A percentile compares a stretch with the other conserved stretches of the same genome.
Conservation (phyloP, 2,329 filamentous ascomycete genomes). For the Fonsecaea multimorphosa region DNA sequence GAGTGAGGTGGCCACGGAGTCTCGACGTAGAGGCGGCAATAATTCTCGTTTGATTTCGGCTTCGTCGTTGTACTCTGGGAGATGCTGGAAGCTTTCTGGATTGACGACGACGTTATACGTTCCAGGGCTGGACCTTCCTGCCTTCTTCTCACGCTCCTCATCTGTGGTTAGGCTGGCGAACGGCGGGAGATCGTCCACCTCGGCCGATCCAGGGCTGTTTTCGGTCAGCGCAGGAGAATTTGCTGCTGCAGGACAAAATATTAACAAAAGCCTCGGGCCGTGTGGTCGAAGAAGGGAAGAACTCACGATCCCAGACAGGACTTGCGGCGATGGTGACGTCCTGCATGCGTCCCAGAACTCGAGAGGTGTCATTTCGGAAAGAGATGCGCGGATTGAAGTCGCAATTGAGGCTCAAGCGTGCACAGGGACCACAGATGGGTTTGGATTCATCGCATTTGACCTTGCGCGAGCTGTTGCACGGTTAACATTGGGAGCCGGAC, state of each 20-base stretch:
- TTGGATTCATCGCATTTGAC: constrained; percentile 65
- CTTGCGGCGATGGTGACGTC: constrained; percentile 60
- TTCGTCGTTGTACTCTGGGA: constrained; percentile 58
- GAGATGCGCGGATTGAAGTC: constrained; percentile 64
- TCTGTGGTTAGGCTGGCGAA: constrained; percentile 62
- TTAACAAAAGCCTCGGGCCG: constrained; percentile 29
- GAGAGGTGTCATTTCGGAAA: constrained; percentile 61
- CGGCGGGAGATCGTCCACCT: constrained; percentile 58
- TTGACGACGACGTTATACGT: constrained; percentile 63
- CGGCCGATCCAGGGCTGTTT: constrained; percentile 42
- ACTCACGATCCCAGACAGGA: constrained; percentile 63
- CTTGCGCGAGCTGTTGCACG: constrained; percentile 33
- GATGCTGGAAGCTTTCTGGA: constrained; percentile 59
- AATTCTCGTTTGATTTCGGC: constrained; percentile 41
- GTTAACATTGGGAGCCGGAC: not conserved
- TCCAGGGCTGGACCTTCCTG: constrained; percentile 57
- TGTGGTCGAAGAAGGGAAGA: constrained; percentile 24
- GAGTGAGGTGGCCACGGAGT: constrained; percentile 41
- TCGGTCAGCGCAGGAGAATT: constrained; percentile 43
- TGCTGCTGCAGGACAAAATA: constrained; percentile 33
- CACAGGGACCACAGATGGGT: constrained; percentile 63
- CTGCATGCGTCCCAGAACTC: constrained; percentile 59
- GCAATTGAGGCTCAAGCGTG: constrained; percentile 61
- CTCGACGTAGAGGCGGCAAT: constrained; percentile 38
- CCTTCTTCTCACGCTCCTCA: constrained; percentile 65